These are phyloP conservation scores for Microsporum canis DNA, from an alignment of 2,329 filamentous ascomycete species.

Conservation along the genomic window DNA sequence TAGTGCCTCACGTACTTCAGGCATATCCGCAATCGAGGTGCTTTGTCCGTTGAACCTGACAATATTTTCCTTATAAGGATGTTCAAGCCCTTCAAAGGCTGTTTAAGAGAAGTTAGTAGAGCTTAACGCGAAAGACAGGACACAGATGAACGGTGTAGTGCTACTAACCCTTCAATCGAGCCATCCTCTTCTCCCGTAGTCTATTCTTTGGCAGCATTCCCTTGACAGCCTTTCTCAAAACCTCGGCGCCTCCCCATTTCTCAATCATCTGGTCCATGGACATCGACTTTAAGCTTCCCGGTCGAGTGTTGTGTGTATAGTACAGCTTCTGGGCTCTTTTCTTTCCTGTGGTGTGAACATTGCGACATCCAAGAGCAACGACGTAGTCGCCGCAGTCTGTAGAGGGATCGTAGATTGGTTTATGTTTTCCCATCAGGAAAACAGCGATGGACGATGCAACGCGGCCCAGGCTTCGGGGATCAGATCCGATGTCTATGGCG, in stretches of 20 bases:
- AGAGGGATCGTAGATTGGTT: constrained; percentile 92
- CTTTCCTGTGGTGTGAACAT: constrained; percentile 77
- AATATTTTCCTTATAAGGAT: constrained; percentile 87
- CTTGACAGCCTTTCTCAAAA: constrained; percentile 79
- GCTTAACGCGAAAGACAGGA: background rate
- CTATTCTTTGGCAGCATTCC: constrained; percentile 98
- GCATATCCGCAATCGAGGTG: constrained; percentile 23
- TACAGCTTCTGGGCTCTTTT: constrained; percentile 93
- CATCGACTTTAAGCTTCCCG: constrained; percentile 73
- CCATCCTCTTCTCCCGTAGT: constrained; percentile 74
- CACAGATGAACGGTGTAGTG: background rate
- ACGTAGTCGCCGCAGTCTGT: constrained; percentile 99
- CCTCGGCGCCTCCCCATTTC: constrained; percentile 87
- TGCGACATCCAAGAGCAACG: constrained; percentile 78
- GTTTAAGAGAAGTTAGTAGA: constrained; percentile 1
- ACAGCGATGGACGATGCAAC: constrained; percentile 78
- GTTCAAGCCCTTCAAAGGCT: constrained; percentile 83
- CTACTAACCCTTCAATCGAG: constrained; percentile 61
- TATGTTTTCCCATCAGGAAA: constrained; percentile 95
- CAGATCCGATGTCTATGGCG: constrained; percentile 61
- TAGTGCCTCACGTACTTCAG: constrained; percentile 30
- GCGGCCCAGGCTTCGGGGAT: constrained; percentile 73
- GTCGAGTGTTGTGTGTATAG: constrained; percentile 85
- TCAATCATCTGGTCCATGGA: constrained; percentile 92
- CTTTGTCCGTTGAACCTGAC: constrained; percentile 56